phyloP scores from a whole-genome alignment of 768 basidiomycete species.

The Postia placenta region DNA sequence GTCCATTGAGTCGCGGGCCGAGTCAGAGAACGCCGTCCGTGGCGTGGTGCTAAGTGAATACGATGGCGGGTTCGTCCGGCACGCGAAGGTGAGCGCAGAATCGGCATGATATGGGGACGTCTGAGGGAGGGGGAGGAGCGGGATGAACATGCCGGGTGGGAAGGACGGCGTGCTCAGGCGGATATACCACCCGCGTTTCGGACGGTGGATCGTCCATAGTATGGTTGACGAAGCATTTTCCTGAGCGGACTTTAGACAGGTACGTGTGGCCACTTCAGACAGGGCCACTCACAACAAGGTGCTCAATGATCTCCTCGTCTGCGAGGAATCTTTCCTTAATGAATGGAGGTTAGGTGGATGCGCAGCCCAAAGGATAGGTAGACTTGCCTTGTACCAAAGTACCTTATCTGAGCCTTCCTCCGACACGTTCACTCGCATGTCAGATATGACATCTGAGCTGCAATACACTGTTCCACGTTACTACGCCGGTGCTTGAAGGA shows the following conservation, averaged over 20 bases:
- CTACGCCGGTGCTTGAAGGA: not conserved
- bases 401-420: constrained; percentile 53
- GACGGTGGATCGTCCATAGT: constrained; percentile 74
- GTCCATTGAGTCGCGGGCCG: constrained; percentile 17
- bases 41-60: constrained; percentile 2
- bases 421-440: constrained; percentile 59
- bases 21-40: constrained; percentile 5
- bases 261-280: not conserved
- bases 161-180: constrained; percentile 68
- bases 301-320: constrained; percentile 72
- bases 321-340: constrained; percentile 65
- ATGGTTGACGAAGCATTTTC: constrained; percentile 63
- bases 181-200: constrained; percentile 82
- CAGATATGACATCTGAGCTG: constrained; percentile 70
- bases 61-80: constrained; percentile 23
- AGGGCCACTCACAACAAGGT: constrained; percentile 53
- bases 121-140: constrained; percentile 27
- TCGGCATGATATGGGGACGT: constrained; percentile 25
- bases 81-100: constrained; percentile 29
- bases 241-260: constrained; percentile 26
- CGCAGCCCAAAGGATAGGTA: too few species aligned
- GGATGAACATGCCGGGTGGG: constrained; percentile 40
- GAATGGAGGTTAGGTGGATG: constrained; percentile 12
- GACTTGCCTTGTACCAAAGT: constrained; percentile 67
- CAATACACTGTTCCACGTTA: not conserved